These are phyloP conservation scores for Casaregolazyma lundiana DNA, from an alignment of 1,139 yeast species.

Conservation along the genomic window DNA sequence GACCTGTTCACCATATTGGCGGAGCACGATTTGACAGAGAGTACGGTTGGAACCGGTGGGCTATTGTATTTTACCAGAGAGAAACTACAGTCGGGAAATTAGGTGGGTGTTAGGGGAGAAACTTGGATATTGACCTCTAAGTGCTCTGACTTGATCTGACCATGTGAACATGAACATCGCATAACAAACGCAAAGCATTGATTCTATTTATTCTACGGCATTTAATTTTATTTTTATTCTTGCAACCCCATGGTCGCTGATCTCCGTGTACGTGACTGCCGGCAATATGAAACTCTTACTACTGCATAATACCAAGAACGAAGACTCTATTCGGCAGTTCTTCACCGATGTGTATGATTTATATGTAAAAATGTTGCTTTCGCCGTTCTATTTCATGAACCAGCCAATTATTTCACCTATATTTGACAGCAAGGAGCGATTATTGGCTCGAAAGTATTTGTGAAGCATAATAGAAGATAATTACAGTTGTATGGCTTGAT, in stretches of 20 bases:
- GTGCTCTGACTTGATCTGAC: no score
- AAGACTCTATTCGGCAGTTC: slow-evolving; percentile 75
- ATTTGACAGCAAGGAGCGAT: slow-evolving; percentile 71
- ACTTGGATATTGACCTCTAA: no score
- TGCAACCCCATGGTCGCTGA: no score
- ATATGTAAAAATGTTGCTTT: slow-evolving; percentile 77
- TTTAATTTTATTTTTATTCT: no score
- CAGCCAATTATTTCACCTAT: slow-evolving; percentile 69
- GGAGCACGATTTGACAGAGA: slow-evolving; percentile 9
- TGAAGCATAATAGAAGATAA: no score
- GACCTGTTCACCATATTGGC: slow-evolving; percentile 12
- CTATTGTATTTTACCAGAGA: slow-evolving; percentile 10
- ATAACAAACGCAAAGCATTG: no score
- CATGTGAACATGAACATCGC: no score
- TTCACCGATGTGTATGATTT: slow-evolving; percentile 82
- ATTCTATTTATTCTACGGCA: no score
- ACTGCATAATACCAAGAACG: slow-evolving; percentile 63
- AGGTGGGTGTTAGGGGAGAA: no score
- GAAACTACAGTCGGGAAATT: no score
- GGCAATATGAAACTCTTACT: slow-evolving; percentile 81
- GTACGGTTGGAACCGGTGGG: slow-evolving; percentile 6
- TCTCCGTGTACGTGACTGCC: slow-evolving; percentile 82
- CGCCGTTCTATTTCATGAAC: slow-evolving; percentile 79
- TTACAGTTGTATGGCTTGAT: no score
- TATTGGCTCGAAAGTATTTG: slow-evolving; percentile 71